Evolutionary conservation across 2,329 filamentous ascomycete species (phyloP), one percentile per base, ranked within the genome.

Genomic region (Cladobotryum mycophilum): DNA sequence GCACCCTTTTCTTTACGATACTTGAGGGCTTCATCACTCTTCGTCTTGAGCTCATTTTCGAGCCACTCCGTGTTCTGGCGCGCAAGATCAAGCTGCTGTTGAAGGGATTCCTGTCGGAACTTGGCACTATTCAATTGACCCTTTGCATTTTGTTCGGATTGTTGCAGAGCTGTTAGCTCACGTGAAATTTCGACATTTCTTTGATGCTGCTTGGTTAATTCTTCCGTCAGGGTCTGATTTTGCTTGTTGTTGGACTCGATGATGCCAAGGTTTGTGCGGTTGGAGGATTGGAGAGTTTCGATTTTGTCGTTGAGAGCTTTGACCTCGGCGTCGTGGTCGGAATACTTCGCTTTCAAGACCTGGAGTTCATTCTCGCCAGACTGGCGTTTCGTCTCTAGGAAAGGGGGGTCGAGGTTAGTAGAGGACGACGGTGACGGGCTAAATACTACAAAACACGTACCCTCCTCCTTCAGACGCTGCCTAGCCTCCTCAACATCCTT

Each of bases 1-100:
- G 89, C 85, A 55, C 88, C 88, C 76, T 96, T 97, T 65, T 99
- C 93, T 65, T 96, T 97, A 56, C 93, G 84, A 69, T 88, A 92
- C 63, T 91, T 96, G 58, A 92, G 80, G 44, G 89, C 84, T 65
- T 99, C 93, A 8, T 85, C 81, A 55, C 81, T 85, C 71, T 96
- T 95, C 1, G 88, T 91, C 73, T 95, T 92, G 18, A 97, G 79
- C 67, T 99, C 93, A 40, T 79, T 84, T 63, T 96, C 89, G 50
- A 93, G 86, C 88, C 90, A 99, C 60, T 97, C 92, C 57, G 89
- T 88, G 71, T 90, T 96, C 62, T 86, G 87, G 65, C 89, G 90
- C 15, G 92, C 82, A 50, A 95, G 76, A 40, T 95, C 89, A 35
- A 97, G 78, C 67, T 97, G 91, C 67, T 96, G 91, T 67, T 93